Percentiles rank a stretch among this genome's conserved stretches.
Conservation (phyloP, 495 filamentous ascomycete species). For the Trichocladium uniseriatum region DNA sequence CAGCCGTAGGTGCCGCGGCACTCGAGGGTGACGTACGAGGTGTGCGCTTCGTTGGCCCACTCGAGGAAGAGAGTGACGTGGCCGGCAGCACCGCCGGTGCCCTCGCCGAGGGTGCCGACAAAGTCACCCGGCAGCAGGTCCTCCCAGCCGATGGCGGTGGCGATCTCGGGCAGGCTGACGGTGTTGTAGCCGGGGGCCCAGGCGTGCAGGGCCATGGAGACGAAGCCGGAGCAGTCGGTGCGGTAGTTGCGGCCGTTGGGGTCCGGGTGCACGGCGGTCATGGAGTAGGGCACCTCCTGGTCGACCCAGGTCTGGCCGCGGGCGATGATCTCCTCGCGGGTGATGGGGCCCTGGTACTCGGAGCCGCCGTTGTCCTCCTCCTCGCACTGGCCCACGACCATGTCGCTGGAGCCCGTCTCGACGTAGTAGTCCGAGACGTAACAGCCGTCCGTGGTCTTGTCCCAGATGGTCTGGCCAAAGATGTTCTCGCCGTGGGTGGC, state of each 20-base stretch:
- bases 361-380: background rate
- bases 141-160: background rate
- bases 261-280: conserved; percentile 2
- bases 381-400: conserved; percentile 11
- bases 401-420: conserved; percentile 15
- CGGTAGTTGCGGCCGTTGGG: conserved; percentile 6
- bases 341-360: conserved; percentile 8
- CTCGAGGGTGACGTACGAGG: conserved; percentile 4
- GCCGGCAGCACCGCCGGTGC: conserved; percentile 5
- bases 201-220: conserved; percentile 11
- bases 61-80: conserved; percentile 5
- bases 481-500: conserved; percentile 15
- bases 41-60: background rate
- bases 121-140: conserved; percentile 7
- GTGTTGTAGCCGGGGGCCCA: conserved; percentile 8
- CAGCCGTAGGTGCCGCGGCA: conserved; percentile 4
- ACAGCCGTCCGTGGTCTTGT: conserved; percentile 23
- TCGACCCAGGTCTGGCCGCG: conserved; percentile 7
- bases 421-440: conserved; percentile 25
- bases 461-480: conserved; percentile 20
- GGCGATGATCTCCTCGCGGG: conserved; percentile 5
- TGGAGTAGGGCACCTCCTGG: conserved; percentile 4
- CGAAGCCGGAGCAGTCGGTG: conserved; percentile 12
- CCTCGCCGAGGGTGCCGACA: conserved; percentile 8
- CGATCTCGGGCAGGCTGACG: background rate